Evolutionary conservation across 2,329 filamentous ascomycete species (phyloP).

Genomic region (Alternaria postmessia): DNA sequence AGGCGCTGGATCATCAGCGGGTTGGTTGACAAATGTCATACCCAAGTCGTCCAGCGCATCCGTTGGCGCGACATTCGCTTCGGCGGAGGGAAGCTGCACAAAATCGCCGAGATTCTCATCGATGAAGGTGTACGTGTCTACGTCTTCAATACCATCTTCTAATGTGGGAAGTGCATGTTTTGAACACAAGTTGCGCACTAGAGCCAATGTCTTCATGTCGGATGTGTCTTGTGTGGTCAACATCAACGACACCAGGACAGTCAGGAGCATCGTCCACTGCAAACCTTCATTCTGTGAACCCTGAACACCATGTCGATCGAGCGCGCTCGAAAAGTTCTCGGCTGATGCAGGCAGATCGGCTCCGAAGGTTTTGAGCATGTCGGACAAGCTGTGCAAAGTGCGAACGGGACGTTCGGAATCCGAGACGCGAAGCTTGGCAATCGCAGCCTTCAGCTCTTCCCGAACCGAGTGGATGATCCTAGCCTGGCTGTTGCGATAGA

Average conservation of each 20-base stretch:
- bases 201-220: background rate
- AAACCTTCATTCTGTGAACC: slow-evolving; percentile 18
- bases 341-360: slow-evolving; percentile 19
- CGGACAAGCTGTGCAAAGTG: slow-evolving; percentile 23
- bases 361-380: slow-evolving; percentile 21
- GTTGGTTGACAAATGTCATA: slow-evolving; percentile 18
- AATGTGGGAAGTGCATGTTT: slow-evolving; percentile 26
- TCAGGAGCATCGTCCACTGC: slow-evolving; percentile 37
- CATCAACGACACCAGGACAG: slow-evolving; percentile 24
- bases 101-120: slow-evolving; percentile 34
- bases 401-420: slow-evolving; percentile 5
- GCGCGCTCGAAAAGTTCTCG: slow-evolving; percentile 18
- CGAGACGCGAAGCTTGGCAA: slow-evolving; percentile 15
- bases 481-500: slow-evolving; percentile 55
- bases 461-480: slow-evolving; percentile 37
- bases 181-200: slow-evolving; percentile 20
- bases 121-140: slow-evolving; percentile 32
- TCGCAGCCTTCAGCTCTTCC: slow-evolving; percentile 28
- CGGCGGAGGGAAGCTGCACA: slow-evolving; percentile 8
- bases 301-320: slow-evolving; percentile 20
- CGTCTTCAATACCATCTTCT: slow-evolving; percentile 37
- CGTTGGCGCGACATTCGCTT: slow-evolving; percentile 1
- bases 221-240: slow-evolving; percentile 15
- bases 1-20: background rate
- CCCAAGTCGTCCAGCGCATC: slow-evolving; percentile 28